These are phyloP conservation scores for Esteya vermicola DNA, from an alignment of 2,329 filamentous ascomycete genomes.

Conservation along the genomic window DNA sequence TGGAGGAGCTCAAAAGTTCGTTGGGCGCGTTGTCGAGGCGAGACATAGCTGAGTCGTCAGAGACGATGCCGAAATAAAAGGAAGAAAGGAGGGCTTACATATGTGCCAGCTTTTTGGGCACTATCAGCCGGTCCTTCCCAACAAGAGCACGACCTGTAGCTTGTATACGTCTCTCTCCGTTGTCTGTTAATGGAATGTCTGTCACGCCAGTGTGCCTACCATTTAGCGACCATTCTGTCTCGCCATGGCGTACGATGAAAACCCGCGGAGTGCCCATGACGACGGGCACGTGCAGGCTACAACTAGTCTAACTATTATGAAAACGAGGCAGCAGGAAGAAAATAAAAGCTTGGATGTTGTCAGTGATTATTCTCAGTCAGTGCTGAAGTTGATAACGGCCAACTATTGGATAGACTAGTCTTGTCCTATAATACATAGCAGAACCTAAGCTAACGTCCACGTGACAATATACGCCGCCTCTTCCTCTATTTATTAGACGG, in stretches of 20 bases:
- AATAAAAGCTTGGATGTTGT: no score
- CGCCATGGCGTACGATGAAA: slow-evolving; percentile 78
- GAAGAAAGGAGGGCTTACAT: slow-evolving; percentile 42
- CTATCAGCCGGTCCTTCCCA: slow-evolving; percentile 71
- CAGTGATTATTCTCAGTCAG: no score
- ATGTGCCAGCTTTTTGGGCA: slow-evolving; percentile 66
- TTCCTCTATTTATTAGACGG: no score
- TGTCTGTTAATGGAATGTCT: slow-evolving; percentile 73
- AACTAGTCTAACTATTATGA: no score
- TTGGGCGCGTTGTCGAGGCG: slow-evolving; percentile 71
- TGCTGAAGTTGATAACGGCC: no score
- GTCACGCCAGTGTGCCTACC: slow-evolving; percentile 72
- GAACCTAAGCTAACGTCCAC: no score
- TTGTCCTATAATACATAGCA: no score
- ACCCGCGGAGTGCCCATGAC: slow-evolving; percentile 50
- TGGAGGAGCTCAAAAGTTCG: slow-evolving; percentile 80
- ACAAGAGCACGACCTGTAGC: slow-evolving; percentile 75
- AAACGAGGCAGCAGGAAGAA: background rate
- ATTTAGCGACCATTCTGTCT: slow-evolving; percentile 88
- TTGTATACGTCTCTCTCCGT: slow-evolving; percentile 62
- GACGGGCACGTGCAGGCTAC: no score
- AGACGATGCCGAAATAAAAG: background rate
- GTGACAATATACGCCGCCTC: no score
- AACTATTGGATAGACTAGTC: no score
- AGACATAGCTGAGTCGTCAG: slow-evolving; percentile 52